Conservation (phyloP, 768 basidiomycete genomes). For the Collybiopsis luxurians region DNA sequence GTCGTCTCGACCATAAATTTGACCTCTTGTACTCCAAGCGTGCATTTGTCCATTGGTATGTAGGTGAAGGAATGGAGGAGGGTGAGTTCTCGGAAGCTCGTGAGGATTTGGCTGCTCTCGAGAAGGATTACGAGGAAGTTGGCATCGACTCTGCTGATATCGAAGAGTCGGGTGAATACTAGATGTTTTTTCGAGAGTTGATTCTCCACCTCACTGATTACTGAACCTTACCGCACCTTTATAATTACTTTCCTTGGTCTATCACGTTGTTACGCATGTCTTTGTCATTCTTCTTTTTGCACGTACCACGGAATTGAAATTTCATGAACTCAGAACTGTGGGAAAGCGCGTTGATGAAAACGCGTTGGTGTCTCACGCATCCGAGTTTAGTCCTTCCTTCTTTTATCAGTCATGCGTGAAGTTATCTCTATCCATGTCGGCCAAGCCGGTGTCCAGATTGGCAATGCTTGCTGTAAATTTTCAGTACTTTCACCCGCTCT, state of each 20-base stretch:
- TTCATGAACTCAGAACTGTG: no score
- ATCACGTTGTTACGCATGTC: background rate
- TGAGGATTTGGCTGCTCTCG: conserved; percentile 95
- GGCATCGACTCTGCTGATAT: conserved; percentile 73
- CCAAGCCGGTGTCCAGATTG: conserved; percentile 94
- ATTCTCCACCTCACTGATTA: background rate
- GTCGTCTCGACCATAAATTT: conserved; percentile 95
- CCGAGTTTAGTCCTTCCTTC: background rate
- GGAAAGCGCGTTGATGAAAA: background rate
- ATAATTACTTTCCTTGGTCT: conserved; percentile 5
- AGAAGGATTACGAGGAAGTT: conserved; percentile 94
- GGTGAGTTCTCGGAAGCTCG: conserved; percentile 99
- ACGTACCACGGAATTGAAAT: background rate
- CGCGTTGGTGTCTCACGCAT: background rate
- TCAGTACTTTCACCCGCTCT: conserved; percentile 9
- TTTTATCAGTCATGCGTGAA: conserved; percentile 60
- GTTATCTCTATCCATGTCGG: conserved; percentile 97
- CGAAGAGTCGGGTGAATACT: conserved; percentile 67
- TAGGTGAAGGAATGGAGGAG: conserved; percentile 99
- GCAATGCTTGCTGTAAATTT: conserved; percentile 91
- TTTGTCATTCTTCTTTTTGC: background rate
- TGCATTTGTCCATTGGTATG: conserved; percentile 92
- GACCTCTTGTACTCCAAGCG: conserved; percentile 97
- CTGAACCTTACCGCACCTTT: background rate
- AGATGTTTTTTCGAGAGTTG: conserved; percentile 13